Percentiles rank a stretch among this genome's conserved stretches.
These are phyloP conservation scores for Myrica gale DNA, from an alignment of 306 rosid species.

Conservation along the genomic window DNA sequence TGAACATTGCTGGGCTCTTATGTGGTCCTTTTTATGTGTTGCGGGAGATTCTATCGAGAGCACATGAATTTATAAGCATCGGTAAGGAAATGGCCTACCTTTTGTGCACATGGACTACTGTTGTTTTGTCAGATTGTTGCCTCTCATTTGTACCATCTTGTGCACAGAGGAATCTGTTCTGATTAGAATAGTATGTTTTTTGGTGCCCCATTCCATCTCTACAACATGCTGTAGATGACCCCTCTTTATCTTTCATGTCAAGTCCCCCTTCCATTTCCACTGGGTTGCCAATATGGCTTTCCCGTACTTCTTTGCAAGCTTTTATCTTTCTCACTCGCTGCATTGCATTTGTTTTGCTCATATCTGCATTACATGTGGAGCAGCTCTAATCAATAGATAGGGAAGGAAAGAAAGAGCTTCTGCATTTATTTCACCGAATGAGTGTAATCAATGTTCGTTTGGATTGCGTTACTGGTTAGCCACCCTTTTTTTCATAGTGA, in stretches of 20 bases:
- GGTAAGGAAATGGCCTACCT: neutral
- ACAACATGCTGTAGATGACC: neutral
- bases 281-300: neutral
- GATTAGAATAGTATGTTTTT: neutral
- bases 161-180: neutral
- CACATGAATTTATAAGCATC: neutral
- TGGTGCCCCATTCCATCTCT: neutral
- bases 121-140: neutral
- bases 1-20: neutral
- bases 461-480: neutral
- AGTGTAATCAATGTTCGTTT: neutral
- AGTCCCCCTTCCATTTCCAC: neutral
- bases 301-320: neutral
- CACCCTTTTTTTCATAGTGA: neutral
- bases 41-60: neutral
- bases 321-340: neutral
- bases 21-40: neutral
- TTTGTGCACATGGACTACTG: neutral
- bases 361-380: neutral
- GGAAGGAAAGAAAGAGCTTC: neutral
- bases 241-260: neutral
- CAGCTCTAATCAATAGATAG: constrained; percentile 2
- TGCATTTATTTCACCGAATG: neutral
- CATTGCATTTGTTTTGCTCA: neutral
- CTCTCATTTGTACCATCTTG: neutral